Conservation (phyloP, 495 filamentous ascomycete genomes). For the Cryomyces minteri region DNA sequence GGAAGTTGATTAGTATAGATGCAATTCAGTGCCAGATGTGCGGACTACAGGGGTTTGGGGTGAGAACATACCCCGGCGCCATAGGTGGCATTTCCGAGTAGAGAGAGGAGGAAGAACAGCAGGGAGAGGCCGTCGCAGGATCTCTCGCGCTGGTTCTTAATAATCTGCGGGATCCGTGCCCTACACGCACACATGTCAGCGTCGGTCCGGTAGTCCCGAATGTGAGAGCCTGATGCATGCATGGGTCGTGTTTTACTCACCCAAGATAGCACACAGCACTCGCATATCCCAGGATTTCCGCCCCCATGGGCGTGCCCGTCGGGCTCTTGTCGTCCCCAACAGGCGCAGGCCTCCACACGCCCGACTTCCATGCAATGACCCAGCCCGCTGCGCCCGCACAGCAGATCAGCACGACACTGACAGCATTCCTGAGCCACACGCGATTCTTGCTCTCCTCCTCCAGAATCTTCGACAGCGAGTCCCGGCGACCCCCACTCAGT, state of each 20-base stretch:
- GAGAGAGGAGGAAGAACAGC: slow-evolving; percentile 78
- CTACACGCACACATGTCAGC: slow-evolving; percentile 21
- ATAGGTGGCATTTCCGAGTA: slow-evolving; percentile 79
- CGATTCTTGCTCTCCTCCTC: slow-evolving; percentile 37
- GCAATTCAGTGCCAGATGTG: no score
- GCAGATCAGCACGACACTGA: slow-evolving; percentile 50
- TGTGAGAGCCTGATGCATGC: no score
- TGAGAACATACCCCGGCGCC: slow-evolving; percentile 52
- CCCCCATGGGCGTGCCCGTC: slow-evolving; percentile 35
- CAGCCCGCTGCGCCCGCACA: slow-evolving; percentile 59
- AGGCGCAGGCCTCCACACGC: slow-evolving; percentile 54
- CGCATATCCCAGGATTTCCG: slow-evolving; percentile 64
- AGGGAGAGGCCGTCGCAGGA: slow-evolving; percentile 84
- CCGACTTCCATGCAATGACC: slow-evolving; percentile 68
- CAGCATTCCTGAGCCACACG: slow-evolving; percentile 47
- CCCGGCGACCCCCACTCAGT: slow-evolving; percentile 16
- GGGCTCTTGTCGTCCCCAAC: slow-evolving; percentile 13
- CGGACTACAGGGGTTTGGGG: no score
- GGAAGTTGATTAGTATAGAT: neutral
- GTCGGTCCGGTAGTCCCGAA: no score
- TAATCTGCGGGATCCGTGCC: slow-evolving; percentile 83
- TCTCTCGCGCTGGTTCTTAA: slow-evolving; percentile 77
- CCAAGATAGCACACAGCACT: slow-evolving; percentile 79
- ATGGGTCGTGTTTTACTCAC: slow-evolving; percentile 24
- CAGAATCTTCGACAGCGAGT: slow-evolving; percentile 32